Percentiles rank a stretch among this genome's conserved stretches.
These are phyloP conservation scores for Monascus ruber DNA, from an alignment of 2,329 filamentous ascomycete genomes.

Conservation along the genomic window DNA sequence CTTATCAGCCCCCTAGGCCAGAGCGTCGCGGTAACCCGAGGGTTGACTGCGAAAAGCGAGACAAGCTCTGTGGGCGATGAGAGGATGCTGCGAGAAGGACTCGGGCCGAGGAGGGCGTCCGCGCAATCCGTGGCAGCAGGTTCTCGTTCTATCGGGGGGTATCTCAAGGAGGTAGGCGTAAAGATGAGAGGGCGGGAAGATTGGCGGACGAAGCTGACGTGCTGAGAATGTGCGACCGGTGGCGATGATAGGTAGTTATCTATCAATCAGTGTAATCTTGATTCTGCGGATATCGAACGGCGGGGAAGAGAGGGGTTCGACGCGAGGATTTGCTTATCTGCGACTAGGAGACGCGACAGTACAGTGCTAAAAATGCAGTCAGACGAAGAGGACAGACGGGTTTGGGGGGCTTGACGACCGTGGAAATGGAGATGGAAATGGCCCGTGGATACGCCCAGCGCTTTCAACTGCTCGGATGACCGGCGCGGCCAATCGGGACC, in stretches of 20 bases:
- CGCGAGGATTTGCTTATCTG: background rate
- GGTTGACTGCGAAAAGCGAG: constrained; percentile 81
- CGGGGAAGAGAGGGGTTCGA: too few species aligned
- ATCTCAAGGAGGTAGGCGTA: too few species aligned
- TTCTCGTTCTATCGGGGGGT: too few species aligned
- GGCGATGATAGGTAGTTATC: too few species aligned
- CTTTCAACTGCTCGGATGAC: background rate
- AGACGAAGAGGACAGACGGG: background rate
- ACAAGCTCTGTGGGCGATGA: constrained; percentile 43
- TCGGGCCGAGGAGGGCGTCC: constrained; percentile 2
- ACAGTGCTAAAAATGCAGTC: background rate
- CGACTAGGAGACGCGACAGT: background rate
- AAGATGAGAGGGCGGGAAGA: too few species aligned
- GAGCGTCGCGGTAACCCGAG: constrained; percentile 83
- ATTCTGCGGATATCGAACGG: too few species aligned
- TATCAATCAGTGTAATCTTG: too few species aligned
- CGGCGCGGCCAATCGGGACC: constrained; percentile 22
- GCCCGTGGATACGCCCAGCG: constrained; percentile 9
- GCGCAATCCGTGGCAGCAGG: constrained; percentile 4
- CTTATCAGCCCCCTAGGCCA: constrained; percentile 43
- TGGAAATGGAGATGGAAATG: too few species aligned
- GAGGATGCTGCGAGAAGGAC: constrained; percentile 13
- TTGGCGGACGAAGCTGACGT: too few species aligned
- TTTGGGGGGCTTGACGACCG: too few species aligned
- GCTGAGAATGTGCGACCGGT: too few species aligned